Evolutionary conservation across 2,329 filamentous ascomycete genomes (phyloP), one percentile per base, ranked within the genome.

Genomic region (Sporothrix brasiliensis): DNA sequence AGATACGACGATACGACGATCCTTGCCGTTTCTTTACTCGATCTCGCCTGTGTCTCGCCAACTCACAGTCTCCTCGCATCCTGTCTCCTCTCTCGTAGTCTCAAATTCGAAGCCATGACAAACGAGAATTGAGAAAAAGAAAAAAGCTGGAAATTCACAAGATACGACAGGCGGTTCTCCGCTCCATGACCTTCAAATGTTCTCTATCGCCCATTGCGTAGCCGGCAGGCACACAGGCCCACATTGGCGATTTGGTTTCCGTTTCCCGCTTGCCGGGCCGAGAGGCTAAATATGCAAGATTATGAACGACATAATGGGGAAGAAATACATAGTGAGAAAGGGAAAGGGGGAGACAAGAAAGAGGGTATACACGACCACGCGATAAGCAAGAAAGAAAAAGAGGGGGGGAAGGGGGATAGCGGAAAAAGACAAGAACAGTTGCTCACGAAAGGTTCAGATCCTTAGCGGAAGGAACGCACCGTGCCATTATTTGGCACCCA

Each of bases 251-350:
- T 44, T 54, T 44, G 52, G 30, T 10, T 19, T 54, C 50, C 49
- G 30, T 50, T 47, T 58, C 21, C 52, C 53, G 52, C 52, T 34
- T 41, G 19, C 52, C 52, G 52, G 66, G 34, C 66, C 66, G 66
- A 68, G 66, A 68, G 49, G 65, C 65, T 67, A 67, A 54, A 67
- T 19, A 52, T 56, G 65, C 30, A 54, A 53, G 54, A 34, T 67
- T 56, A 56, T n/a, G 19, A 53, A 30, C 11, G 63, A 49, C 21
- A 30, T 6, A 30, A 34, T n/a, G 44, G 50, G 24, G 60, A 65
- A 50, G 14, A 41, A 65, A 19, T 7, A 16, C 41, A 13, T 44
- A 19, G 24, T 56, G 53, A 27, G 53, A 21, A 27, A 24, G 24
- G 53, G 24, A 50, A 49, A 30, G 44, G 21, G 60, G 30, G 3